phyloP scores from a whole-genome alignment of 345 rosid genomes.

The Aquilaria yunnanensis region DNA sequence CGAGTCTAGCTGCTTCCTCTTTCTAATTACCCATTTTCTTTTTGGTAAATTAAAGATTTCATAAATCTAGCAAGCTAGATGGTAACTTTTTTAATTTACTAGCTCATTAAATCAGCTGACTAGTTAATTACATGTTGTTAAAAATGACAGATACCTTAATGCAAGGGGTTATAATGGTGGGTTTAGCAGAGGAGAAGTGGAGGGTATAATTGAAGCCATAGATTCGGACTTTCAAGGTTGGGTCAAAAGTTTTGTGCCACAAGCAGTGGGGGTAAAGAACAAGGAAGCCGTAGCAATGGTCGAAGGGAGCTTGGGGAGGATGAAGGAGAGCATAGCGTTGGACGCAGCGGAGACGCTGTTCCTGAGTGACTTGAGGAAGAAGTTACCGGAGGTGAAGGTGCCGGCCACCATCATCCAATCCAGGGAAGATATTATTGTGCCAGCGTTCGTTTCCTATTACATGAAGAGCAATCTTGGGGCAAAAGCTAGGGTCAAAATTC shows the following conservation, averaged over 20 bases:
- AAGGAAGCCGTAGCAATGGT: slow-evolving; percentile 15
- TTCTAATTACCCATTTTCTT: background rate
- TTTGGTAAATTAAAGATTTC: background rate
- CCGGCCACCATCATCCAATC: slow-evolving; percentile 31
- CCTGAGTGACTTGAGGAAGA: slow-evolving; percentile 20
- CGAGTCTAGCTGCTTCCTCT: too few species aligned
- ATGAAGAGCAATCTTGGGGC: slow-evolving; percentile 23
- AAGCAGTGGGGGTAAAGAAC: slow-evolving; percentile 12
- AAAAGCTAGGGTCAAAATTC: slow-evolving; percentile 16
- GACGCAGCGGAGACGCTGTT: slow-evolving; percentile 18
- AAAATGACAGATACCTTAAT: slow-evolving; percentile 22
- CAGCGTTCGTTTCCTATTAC: slow-evolving; percentile 19
- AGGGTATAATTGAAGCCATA: slow-evolving; percentile 11
- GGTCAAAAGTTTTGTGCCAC: slow-evolving; percentile 20
- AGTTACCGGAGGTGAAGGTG: slow-evolving; percentile 18
- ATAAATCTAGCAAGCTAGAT: background rate
- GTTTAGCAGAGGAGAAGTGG: slow-evolving; percentile 7
- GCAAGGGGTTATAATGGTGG: slow-evolving; percentile 25
- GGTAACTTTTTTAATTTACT: background rate
- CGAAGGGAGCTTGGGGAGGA: slow-evolving; percentile 14
- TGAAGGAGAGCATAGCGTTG: slow-evolving; percentile 15
- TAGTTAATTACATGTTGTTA: too few species aligned
- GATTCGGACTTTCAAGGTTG: slow-evolving; percentile 14
- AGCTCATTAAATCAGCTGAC: too few species aligned
- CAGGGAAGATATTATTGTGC: slow-evolving; percentile 16